Evolutionary conservation across 352 stramenopile species (phyloP).

Genomic region (Peronosclerospora sorghi): DNA sequence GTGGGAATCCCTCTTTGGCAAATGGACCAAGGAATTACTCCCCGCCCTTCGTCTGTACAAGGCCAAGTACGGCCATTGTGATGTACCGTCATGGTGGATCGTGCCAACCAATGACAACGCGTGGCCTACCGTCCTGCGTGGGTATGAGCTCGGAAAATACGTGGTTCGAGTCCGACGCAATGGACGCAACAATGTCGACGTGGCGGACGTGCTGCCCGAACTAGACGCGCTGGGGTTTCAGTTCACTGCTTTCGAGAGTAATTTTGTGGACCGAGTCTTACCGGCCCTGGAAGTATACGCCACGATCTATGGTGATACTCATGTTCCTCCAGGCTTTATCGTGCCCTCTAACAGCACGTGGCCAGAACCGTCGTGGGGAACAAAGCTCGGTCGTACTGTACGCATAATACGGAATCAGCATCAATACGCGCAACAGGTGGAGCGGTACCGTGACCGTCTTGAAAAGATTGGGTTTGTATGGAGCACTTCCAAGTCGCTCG

Average conservation of each 20-base stretch:
- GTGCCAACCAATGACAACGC: constrained; percentile 25
- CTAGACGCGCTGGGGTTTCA: constrained; percentile 56
- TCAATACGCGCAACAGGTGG: constrained; percentile 83
- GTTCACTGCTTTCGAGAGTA: constrained; percentile 52
- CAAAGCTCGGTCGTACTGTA: constrained; percentile 83
- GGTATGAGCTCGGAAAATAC: constrained; percentile 81
- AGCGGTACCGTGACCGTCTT: constrained; percentile 63
- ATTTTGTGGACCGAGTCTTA: constrained; percentile 43
- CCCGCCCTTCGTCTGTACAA: constrained; percentile 75
- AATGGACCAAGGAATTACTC: constrained; percentile 41
- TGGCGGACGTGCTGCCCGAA: constrained; percentile 38
- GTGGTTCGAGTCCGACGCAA: constrained; percentile 46
- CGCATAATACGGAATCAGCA: constrained; percentile 82
- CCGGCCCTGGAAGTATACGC: constrained; percentile 81
- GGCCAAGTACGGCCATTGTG: constrained; percentile 74
- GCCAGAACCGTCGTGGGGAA: constrained; percentile 70
- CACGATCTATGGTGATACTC: constrained; percentile 72
- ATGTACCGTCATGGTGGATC: constrained; percentile 72
- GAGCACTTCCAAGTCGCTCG: constrained; percentile 54
- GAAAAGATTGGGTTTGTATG: constrained; percentile 88
- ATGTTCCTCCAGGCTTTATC: constrained; percentile 86
- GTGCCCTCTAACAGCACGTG: constrained; percentile 72
- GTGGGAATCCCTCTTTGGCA: constrained; percentile 49
- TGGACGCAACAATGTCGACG: constrained; percentile 29
- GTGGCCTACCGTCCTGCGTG: constrained; percentile 67